Percentiles rank a stretch among this genome's conserved stretches.
phyloP scores from a whole-genome alignment of 768 basidiomycete genomes.

The Auricularia sp. region DNA sequence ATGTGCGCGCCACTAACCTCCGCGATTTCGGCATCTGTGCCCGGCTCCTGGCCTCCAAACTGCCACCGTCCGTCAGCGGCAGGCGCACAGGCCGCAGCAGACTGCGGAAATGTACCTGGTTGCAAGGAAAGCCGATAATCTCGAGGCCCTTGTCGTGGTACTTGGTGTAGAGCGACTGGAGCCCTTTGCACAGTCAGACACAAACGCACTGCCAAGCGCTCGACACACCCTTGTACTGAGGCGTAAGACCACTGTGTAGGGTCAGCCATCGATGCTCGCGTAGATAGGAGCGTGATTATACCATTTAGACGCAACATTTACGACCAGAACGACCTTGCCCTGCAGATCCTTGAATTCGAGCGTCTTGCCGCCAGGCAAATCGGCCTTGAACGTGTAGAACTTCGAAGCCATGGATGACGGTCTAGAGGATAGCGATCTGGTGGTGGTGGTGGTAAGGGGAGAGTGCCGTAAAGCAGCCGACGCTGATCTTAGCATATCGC shows the following conservation, averaged over 20 bases:
- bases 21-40: constrained; percentile 62
- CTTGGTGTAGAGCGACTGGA: constrained; percentile 73
- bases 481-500: neutral
- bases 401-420: constrained; percentile 19
- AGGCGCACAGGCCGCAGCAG: neutral
- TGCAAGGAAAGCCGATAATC: constrained; percentile 87
- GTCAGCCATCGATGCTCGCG: no score
- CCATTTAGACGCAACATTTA: constrained; percentile 74
- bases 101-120: constrained; percentile 45
- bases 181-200: constrained; percentile 32
- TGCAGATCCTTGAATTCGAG: constrained; percentile 61
- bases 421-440: neutral
- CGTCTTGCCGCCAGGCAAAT: constrained; percentile 42
- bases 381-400: constrained; percentile 65
- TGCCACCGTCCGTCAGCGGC: constrained; percentile 20
- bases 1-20: constrained; percentile 13
- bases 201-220: neutral
- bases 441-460: neutral
- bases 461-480: neutral
- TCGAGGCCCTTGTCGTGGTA: constrained; percentile 68
- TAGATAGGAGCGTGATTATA: constrained; percentile 20
- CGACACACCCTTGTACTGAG: constrained; percentile 59
- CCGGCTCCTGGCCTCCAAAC: constrained; percentile 84
- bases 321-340: constrained; percentile 69
- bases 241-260: constrained; percentile 62